Evolutionary conservation across 1,284 basidiomycete genomes (phyloP), one percentile per base, ranked within the genome.

Genomic region (Pterulicium gracile): DNA sequence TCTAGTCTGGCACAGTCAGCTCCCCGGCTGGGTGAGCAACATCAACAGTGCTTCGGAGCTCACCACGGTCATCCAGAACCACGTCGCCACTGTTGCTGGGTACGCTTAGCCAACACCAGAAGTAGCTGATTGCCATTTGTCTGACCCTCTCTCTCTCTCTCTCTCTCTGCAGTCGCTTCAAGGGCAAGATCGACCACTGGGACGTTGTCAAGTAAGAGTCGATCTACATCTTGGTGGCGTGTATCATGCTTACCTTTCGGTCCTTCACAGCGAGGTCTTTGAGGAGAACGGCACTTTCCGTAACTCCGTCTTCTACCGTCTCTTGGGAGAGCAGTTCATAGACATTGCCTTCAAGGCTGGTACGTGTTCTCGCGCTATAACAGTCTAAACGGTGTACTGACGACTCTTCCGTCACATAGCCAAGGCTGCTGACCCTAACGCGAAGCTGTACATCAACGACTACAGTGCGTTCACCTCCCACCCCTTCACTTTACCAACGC

Each of bases 1-100:
- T 42, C 41, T 24, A 62, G 70, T 73, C 43, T 75, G 72, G 71
- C 67, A 71, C 57, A 66, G 63, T 45, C 70, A 73, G 50, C 65
- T 74, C 24, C 72, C 72, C 3, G 49, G 53, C 34, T 74, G 71
- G 71, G 72, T 70, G 3, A 58, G 59, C 12, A 49, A 48, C 13
- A 64, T 67, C 50, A 54, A 47, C 23, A 48, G 50, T 24, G 12
- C n/a, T 17, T 17, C 20, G 2, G 17, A 14, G 3, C 44, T 17
- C 24, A 63, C 61, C 2, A 54, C 55, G 1, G 64, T 68, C 51
- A 64, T 67, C 47, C 61, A 70, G 54, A 69, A 61, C 51, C 68
- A 71, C 52, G 65, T 68, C 49, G 55, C 60, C 15, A 67, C 56
- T 42, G 51, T 68, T 41, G 64, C 62, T 45, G 64, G 62, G n/a